Base-by-base conservation (phyloP, 306 rosid species). In the Neltuma alba region DNA sequence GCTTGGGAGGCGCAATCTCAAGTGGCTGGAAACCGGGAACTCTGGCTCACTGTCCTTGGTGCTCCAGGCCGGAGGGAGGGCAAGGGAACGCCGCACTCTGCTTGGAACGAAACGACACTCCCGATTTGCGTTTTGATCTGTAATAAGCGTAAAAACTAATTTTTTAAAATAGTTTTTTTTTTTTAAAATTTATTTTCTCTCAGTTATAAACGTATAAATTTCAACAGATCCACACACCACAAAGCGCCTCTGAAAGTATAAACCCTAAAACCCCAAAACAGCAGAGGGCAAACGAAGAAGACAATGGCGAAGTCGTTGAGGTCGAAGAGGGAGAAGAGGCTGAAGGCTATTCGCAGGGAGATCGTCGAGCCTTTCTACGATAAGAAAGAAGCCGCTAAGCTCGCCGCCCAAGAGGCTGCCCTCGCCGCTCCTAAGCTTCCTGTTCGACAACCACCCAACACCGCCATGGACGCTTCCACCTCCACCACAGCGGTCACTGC, bases 371-470 rank as follows among this genome's bases (percentile, higher is more conserved):
- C 99, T 28, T 69, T 60, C 23, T 96, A 96, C 82, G 98, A 96
- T 1, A 87, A 85, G 84, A 96, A 96, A 86, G 99, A 93, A 44
- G 88, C 77, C 2, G 99, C 99, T 12, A 96, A 93, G 89, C 86
- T 91, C 4, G 97, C 99, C 8, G 97, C 89, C 16, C 94, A 84
- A 64, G 92, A 91, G 80, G 98, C 98, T 65, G 97, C 99, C 76
- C 96, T 95, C 76, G 93, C 91, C 9, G 98, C 98, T 41, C 98
- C 99, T 58, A 95, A 93, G 94, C 90, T 95, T 3, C 84, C 81
- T 2, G 96, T 88, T 33, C 80, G 83, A 1, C 63, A 72, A 5
- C 72, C 89, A 8, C 34, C 86, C 5, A 79, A 64, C 8, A 66
- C 86, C 45, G 63, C 90, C 37, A 92, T 91, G 97, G 97, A 92